Evolutionary conservation across 768 basidiomycete species (phyloP), one percentile per base, ranked within the genome.

Genomic region (Coprinopsis marcescibilis): DNA sequence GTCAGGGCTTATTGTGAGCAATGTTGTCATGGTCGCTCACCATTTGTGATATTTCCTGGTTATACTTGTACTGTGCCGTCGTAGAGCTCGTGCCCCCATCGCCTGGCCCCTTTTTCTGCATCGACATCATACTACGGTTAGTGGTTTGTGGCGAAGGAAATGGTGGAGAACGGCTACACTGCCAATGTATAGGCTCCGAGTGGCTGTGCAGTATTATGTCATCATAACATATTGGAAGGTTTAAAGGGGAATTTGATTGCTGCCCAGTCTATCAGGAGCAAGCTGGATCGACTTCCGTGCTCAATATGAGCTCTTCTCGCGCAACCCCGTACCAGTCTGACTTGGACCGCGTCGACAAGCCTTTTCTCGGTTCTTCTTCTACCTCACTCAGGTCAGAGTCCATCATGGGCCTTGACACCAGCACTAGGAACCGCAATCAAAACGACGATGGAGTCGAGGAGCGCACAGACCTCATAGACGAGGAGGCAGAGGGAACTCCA

Each of bases 31-130:
- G 14, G 14, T 10, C 27, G 53, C 67, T 27, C 36, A 88, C 89
- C 93, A 96, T 96, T 64, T 95, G 91, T 6, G 89, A 87, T 21
- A 96, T 96, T 65, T 96, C 93, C 50, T 85, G 84, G 1, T 78
- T 77, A 61, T 95, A 96, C 53, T 89, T 90, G 76, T 93, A 94
- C 51, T 89, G 87, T 51, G 76, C 56, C 6, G 60, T 59, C 30
- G 60, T 10, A 30, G 43, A 29, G 3, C 29, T 41, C 4, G 35
- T 29, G 3, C 38, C 46, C 27, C 41, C 39, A n/a, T 38, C 20
- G 3, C 48, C 52, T 15, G 43, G 35, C n/a, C n/a, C n/a, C n/a
- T n/a, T n/a, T 33, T 49, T 54, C 25, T 45, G 46, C 3, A 51
- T 33, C 12, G 53, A 21, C 25, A 49, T 46, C 56, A 57, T 57